Evolutionary conservation across 2,329 filamentous ascomycete genomes (phyloP), one percentile per base, ranked within the genome.

Genomic region (Alternaria novae-zelandiae): DNA sequence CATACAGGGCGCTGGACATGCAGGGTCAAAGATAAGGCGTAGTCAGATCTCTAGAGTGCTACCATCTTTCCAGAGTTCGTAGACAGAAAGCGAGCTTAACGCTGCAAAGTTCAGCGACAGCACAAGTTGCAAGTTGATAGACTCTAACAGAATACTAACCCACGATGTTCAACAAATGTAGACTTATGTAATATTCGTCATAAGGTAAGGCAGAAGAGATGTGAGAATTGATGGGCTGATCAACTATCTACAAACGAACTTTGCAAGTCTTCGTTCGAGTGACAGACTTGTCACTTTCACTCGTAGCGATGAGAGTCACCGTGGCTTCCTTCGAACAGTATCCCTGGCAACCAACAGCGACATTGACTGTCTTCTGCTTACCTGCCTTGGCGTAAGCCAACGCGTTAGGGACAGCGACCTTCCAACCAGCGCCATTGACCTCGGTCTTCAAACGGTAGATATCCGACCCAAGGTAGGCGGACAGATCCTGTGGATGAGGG

Each of bases 371-470:
- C 2, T 78, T 79, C 9, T 68, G 71, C 51, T 79, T 72, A 0
- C 83, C 85, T 41, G 82, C 83, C 54, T 79, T 74, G 0, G 81
- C 83, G 2, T 78, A 72, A 8, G 83, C 80, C 77, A 79, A 66
- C 43, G 71, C 76, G 59, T 78, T 79, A 9, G 75, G 76, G 15
- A 86, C 58, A 58, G 78, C 82, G 1, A 83, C 81, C 9, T 72
- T 75, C 85, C 84, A 86, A 0, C 85, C 85, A 3, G 79, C 72
- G 12, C 81, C 82, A 6, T 82, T 77, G 4, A 86, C 78, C 51
- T 76, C 67, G 1, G 83, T 83, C 17, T 74, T 78, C n/a, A 86
- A 72, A 11, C 84, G 77, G 72, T 83, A 86, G 26, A 86, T 81
- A 49, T 86, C 84, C 2, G 79, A 82, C 6, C 71, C 74, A 5